phyloP scores from a whole-genome alignment of 148 eudicot species.

The Chenopodium berlandieri region DNA sequence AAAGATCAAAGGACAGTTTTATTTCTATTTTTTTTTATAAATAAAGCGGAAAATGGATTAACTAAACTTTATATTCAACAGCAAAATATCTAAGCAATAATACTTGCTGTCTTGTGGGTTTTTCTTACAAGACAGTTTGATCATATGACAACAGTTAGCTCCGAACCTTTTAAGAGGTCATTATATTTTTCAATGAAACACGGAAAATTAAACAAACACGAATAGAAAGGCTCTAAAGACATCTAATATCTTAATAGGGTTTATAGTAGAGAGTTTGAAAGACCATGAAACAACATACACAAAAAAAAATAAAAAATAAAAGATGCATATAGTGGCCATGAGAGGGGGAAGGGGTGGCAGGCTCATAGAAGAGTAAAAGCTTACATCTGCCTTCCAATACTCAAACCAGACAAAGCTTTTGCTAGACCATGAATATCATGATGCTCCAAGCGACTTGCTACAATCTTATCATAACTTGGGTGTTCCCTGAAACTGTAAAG shows the following conservation, averaged over 20 bases:
- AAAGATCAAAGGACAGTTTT: not conserved
- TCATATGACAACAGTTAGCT: not conserved
- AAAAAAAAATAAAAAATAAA: too few species aligned
- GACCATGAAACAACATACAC: not conserved
- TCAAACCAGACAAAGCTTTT: constrained; percentile 65
- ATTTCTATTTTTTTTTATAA: too few species aligned
- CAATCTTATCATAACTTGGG: constrained; percentile 54
- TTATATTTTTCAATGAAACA: not conserved
- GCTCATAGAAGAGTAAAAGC: constrained; percentile 23
- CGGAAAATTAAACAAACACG: not conserved
- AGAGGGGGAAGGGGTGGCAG: not conserved
- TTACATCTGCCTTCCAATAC: constrained; percentile 88
- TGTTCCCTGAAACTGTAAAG: constrained; percentile 74
- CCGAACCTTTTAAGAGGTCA: not conserved
- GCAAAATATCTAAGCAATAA: not conserved
- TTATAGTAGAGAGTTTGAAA: not conserved
- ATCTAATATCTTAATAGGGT: not conserved
- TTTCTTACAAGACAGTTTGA: not conserved
- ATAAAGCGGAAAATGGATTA: not conserved
- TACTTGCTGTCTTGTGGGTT: not conserved
- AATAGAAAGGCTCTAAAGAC: not conserved
- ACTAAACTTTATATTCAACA: not conserved
- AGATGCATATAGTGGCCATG: too few species aligned
- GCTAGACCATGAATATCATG: constrained; percentile 65
- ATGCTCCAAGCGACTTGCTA: constrained; percentile 60